Evolutionary conservation across 805 yeast genomes (phyloP).

Genomic region (Blastobotrys chiropterorum): DNA sequence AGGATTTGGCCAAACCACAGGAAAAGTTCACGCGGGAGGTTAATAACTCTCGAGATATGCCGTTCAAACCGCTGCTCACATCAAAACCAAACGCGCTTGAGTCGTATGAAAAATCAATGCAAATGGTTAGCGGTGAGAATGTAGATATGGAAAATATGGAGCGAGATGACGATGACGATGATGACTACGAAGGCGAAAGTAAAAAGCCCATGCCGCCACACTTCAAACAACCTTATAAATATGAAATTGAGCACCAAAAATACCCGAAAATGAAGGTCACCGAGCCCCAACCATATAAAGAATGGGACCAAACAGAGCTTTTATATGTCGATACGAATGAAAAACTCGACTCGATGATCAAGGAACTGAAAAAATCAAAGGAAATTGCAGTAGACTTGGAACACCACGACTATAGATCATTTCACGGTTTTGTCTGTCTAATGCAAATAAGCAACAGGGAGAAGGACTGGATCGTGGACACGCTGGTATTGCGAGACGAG

Average conservation of each 20-base stretch:
- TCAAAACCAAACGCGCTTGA: conserved; percentile 65
- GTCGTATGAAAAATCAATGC: conserved; percentile 48
- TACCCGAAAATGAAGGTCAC: conserved; percentile 50
- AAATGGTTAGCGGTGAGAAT: conserved; percentile 26
- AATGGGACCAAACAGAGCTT: conserved; percentile 53
- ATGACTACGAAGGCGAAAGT: conserved; percentile 19
- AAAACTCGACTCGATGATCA: conserved; percentile 48
- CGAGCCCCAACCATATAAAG: conserved; percentile 47
- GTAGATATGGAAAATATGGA: neutral
- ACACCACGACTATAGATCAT: conserved; percentile 89
- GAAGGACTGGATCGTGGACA: conserved; percentile 84
- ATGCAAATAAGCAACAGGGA: conserved; percentile 86
- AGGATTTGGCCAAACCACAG: conserved; percentile 60
- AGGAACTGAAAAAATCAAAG: conserved; percentile 41
- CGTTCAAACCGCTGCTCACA: conserved; percentile 70
- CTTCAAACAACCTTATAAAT: conserved; percentile 73
- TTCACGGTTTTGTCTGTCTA: conserved; percentile 82
- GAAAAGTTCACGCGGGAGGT: conserved; percentile 46
- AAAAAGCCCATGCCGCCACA: conserved; percentile 43
- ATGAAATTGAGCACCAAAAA: conserved; percentile 62
- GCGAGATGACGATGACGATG: conserved; percentile 23
- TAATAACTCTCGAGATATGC: conserved; percentile 62
- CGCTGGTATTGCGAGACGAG: conserved; percentile 70
- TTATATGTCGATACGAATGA: conserved; percentile 65
- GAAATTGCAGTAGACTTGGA: conserved; percentile 93